Evolutionary conservation across 139 green algal genomes (phyloP).

Genomic region (Chlorella sorokiniana): DNA sequence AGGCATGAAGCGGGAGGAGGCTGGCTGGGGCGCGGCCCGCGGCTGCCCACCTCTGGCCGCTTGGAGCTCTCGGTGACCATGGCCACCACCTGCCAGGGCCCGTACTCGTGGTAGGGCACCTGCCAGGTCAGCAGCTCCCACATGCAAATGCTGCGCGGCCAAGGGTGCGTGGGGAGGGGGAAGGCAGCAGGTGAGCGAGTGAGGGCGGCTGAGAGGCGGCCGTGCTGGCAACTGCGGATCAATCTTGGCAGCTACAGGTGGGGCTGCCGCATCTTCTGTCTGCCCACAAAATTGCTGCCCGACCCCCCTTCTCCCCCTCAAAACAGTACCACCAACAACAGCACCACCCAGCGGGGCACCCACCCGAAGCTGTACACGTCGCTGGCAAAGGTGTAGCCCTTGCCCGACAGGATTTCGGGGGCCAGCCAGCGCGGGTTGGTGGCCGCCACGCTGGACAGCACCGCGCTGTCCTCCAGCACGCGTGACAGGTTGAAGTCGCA

Average conservation of each 20-base stretch:
- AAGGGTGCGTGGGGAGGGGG: neutral
- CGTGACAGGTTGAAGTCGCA: conserved; percentile 63
- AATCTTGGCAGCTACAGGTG: no score
- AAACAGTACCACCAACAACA: neutral
- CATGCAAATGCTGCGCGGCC: conserved; percentile 36
- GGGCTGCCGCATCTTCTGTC: no score
- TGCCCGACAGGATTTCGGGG: conserved; percentile 57
- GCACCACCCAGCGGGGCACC: neutral
- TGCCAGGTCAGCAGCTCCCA: conserved; percentile 83
- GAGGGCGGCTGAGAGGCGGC: neutral
- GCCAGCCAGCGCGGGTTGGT: conserved; percentile 65
- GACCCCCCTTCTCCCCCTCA: neutral
- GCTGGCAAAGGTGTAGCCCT: conserved; percentile 52
- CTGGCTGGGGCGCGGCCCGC: no score
- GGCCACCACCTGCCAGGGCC: conserved; percentile 54
- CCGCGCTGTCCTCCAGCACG: conserved; percentile 58
- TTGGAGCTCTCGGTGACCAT: conserved; percentile 26
- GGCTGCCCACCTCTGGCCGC: conserved; percentile 22
- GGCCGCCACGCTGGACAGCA: conserved; percentile 55
- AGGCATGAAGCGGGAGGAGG: neutral
- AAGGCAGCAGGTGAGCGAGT: neutral
- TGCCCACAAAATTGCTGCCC: neutral
- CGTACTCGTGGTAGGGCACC: conserved; percentile 66
- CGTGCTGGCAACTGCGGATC: neutral
- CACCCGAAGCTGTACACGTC: conserved; percentile 66